Base-by-base conservation (phyloP, 176 grass and related monocot species). In the Triticum dicoccoides region DNA sequence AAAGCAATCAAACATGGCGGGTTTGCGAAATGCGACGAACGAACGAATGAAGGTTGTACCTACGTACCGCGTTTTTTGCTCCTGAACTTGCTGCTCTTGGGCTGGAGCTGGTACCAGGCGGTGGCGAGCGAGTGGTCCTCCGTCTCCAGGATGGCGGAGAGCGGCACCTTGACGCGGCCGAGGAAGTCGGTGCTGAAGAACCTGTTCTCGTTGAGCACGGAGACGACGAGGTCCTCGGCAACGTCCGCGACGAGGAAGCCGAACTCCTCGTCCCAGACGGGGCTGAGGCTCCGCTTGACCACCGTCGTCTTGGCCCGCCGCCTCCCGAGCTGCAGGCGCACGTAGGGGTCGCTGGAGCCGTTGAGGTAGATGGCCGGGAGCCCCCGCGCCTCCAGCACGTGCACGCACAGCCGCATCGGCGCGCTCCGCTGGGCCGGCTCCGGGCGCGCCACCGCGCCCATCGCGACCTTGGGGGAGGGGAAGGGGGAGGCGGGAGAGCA, bases 251-350 rank as follows among this genome's bases (percentile, higher is more conserved):
- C 84, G 71, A 89, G 79, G 85, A 98, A 98, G 9, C 82, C 87
- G 78, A 96, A 96, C 69, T 92, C 89, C 82, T 98, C 93, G 67
- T 98, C 94, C 96, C 96, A 98, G 38, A 65, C 1, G 32, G 93
- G 93, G 83, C 95, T 94, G 84, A 96, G 84, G 78, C 86, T 89
- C 80, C 87, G 80, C 84, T 89, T 94, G 65, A 98, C 83, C 47
- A 92, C 92, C 51, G 85, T 96, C 2, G 93, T 96, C 68, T 87
- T 91, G 37, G 73, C 85, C 76, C 88, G 80, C 10, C 84, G 88
- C 58, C 80, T 79, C 42, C 96, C 96, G 15, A 98, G 84, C 73
- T 96, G 91, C 75, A 98, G 86, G 82, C 77, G 85, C 64, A 98
- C 96, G 69, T 91, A 98, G 64, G 96, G 90, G 65, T 96, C 90